Conservation (phyloP, 805 yeast genomes). For the Sugiyamaella smithiae region DNA sequence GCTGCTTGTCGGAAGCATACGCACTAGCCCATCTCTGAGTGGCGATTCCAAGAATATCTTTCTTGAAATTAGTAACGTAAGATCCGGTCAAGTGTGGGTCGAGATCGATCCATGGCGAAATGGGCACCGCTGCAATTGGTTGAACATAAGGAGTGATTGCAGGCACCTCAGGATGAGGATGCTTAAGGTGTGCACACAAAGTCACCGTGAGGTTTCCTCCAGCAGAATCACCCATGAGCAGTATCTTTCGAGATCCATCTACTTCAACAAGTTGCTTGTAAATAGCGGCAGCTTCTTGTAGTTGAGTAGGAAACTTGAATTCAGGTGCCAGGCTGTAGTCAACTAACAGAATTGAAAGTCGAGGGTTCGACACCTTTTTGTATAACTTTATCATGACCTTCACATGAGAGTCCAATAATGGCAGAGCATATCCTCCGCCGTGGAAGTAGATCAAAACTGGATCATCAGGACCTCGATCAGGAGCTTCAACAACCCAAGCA, state of each 20-base stretch:
- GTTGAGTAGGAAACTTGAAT: conserved; percentile 12
- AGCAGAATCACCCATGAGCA: conserved; percentile 19
- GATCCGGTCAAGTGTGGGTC: conserved; percentile 15
- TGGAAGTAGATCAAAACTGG: conserved; percentile 21
- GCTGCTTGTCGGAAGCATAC: conserved; percentile 5
- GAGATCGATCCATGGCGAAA: conserved; percentile 20
- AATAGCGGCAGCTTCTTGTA: conserved; percentile 13
- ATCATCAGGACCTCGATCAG: conserved; percentile 16
- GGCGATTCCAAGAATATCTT: conserved; percentile 9
- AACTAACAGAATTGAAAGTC: conserved; percentile 15
- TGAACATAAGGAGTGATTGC: conserved; percentile 1
- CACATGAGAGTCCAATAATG: conserved; percentile 6
- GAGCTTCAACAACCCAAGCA: conserved; percentile 18
- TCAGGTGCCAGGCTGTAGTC: conserved; percentile 19
- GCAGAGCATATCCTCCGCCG: conserved; percentile 21
- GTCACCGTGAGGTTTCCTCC: conserved; percentile 19
- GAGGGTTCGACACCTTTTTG: conserved; percentile 7
- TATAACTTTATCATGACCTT: conserved; percentile 11
- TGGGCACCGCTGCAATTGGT: conserved; percentile 13
- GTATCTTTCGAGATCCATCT: conserved; percentile 15
- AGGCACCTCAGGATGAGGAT: conserved; percentile 10
- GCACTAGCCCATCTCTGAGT: conserved; percentile 13
- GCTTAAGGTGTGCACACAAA: conserved; percentile 12
- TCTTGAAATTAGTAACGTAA: conserved; percentile 4
- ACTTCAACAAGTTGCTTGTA: conserved; percentile 14